Base-by-base conservation (phyloP, 495 filamentous ascomycete species). In the Aspergillus baeticus region DNA sequence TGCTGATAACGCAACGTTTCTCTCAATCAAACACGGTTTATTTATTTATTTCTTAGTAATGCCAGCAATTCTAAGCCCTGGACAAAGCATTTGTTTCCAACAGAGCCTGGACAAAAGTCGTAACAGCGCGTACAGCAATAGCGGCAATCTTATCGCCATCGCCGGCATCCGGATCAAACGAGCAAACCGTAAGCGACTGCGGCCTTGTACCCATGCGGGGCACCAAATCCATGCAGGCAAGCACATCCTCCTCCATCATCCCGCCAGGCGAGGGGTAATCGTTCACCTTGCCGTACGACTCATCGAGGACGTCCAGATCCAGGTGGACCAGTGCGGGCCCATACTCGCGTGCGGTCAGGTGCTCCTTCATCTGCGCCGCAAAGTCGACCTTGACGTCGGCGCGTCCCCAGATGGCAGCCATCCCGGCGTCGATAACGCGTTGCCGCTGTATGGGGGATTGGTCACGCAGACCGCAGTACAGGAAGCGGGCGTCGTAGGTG, bases 141-240 rank as follows among this genome's bases (percentile, higher is more conserved):
- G 23, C 10, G 0, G 65, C 61, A 52, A 65, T 63, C 31, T 43
- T 59, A 49, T 63, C 65, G 2, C 65, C 65, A 58, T 68, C 58
- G 7, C 65, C 65, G 1, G 62, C 48, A 50, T 65, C 35, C 3
- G 65, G 65, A 54, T 65, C 65, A 54, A 68, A 68, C 6, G 62
- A 65, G 21, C 63, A 65, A 20, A 68, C 58, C 0, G 62, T 62
- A 1, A 65, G 56, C 5, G 58, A 62, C 39, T 38, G 56, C 0
- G 63, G 60, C 6, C 14, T 44, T 0, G 35, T n/a, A n/a, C n/a
- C 21, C 36, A 43, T 54, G 20, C 38, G 54, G 5, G 61, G 59
- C n/a, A 69, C 51, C 20, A 63, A 6, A 3, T 41, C 59, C 63
- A 69, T 59, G 22, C 63, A 64, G 1, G 33, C 33, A 7, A 69